Base-by-base conservation (phyloP, 2,329 filamentous ascomycete species). In the Rutstroemia sp. region DNA sequence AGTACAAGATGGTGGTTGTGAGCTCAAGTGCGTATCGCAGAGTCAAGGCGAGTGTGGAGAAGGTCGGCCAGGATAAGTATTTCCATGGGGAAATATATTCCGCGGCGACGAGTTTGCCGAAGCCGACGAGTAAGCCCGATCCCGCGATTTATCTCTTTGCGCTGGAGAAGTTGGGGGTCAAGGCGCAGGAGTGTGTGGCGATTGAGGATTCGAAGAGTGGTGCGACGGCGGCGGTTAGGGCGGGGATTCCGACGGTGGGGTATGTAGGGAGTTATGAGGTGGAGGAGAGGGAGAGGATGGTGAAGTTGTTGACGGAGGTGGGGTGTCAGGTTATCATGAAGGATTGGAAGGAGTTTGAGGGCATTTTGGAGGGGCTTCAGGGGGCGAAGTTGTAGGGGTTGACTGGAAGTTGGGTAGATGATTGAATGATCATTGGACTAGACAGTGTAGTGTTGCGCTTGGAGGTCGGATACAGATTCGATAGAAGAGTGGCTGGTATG, bases 171-270 rank as follows among this genome's bases (percentile, higher is more conserved):
- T 78, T 95, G 51, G 86, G 86, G 60, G 87, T 87, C 73, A 81
- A 79, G 66, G 76, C 89, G 1, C 75, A 76, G 48, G 86, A 95
- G 77, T 84, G 81, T 63, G 78, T 96, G 34, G 88, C 91, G 23
- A 82, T 96, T 58, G 91, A 96, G 78, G 91, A 96, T 76, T 89
- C 85, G 78, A 89, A 88, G 80, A 90, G 86, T 64, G 91, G 91
- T 60, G 88, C 88, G 45, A 81, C 87, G 57, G 89, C 88, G 62
- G 87, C 84, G 57, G 83, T 85, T 67, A 80, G 88, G 58, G 91
- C 91, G 17, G 83, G 83, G 50, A 94, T 96, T 68, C 86, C 83
- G 60, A 84, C 87, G 61, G 84, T 96, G 65, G 91, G 86, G 55
- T 96, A 96, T 72, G 87, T 94, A 30, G 91, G 91, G 39, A 87